Evolutionary conservation across 768 basidiomycete genomes (phyloP), one percentile per base, ranked within the genome.

Genomic region (Calvatia gigantea): DNA sequence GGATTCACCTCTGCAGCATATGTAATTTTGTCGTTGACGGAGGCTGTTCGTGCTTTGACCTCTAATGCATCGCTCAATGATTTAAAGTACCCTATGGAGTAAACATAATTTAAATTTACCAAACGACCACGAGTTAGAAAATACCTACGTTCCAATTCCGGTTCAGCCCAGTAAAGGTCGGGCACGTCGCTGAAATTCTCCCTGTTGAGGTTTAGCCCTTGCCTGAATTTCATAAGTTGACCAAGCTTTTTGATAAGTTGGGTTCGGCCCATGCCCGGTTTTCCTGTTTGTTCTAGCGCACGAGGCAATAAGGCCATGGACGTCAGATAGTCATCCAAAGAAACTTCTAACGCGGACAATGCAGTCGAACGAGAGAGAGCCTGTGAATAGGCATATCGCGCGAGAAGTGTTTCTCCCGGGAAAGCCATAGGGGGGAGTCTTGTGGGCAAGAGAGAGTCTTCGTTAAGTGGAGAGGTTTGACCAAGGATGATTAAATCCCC

Each of bases 101-200:
- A n/a, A 45, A 47, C 35, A 31, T 32, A 8, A 9, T 19, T 19
- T 38, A n/a, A 37, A 32, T 9, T 6, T 3, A 42, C 33, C 28
- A 27, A 28, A 32, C 32, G 23, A 39, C n/a, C 57, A 45, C 8
- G 12, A 21, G 17, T n/a, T n/a, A n/a, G n/a, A 41, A 21, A 3
- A 15, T 4, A 57, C 82, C 31, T 58, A 86, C 91, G 78, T 74
- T 98, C 95, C 4, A 98, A 77, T 58, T 87, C 89, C 0, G 94
- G 92, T 65, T 97, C 92, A 15, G 88, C 80, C 95, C 96, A 98
- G 67, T 97, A 94, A 61, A 98, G 87, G 69, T 97, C 90, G 0
- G 91, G 92, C 0, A 86, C 85, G 64, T 95, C 94, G 44, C 85
- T 85, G 64, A 94, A 91, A 63, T 93, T 95, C 66, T 93, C 89